Conservation (phyloP, 1,284 basidiomycete species). For the Ganoderma sinense region DNA sequence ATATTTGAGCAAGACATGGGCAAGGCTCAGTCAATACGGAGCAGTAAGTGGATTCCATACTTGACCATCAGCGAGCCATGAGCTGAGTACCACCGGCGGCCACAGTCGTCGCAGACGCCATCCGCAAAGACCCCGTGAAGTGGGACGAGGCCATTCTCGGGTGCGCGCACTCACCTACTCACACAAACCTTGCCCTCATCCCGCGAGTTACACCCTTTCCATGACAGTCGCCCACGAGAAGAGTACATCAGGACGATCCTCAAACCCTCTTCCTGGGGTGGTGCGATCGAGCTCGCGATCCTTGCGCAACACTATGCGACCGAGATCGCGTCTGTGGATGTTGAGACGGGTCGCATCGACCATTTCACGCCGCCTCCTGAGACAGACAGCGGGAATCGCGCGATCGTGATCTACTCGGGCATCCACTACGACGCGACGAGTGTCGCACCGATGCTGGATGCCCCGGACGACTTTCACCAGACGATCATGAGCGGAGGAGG, state of each 20-base stretch:
- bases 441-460: conserved; percentile 77
- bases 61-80: no score
- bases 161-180: conserved; percentile 48
- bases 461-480: conserved; percentile 88
- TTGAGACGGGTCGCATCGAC: conserved; percentile 92
- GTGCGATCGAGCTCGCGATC: conserved; percentile 89
- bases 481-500: conserved; percentile 77
- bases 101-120: conserved; percentile 84
- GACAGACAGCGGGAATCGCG: conserved; percentile 47
- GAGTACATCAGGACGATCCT: conserved; percentile 85
- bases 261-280: conserved; percentile 88
- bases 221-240: conserved; percentile 67
- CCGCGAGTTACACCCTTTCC: background rate
- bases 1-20: conserved; percentile 84
- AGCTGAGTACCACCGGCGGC: background rate
- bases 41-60: conserved; percentile 53
- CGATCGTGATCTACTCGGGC: conserved; percentile 88
- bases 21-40: conserved; percentile 69
- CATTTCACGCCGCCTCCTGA: conserved; percentile 69
- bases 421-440: conserved; percentile 94
- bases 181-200: conserved; percentile 9
- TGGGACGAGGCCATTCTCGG: conserved; percentile 89
- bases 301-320: conserved; percentile 83
- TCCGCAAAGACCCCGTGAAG: conserved; percentile 70
- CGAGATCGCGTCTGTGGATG: conserved; percentile 91